Percentiles rank a stretch among this genome's conserved stretches.
Evolutionary conservation across 257 asterid genomes (phyloP).

Genomic region (Solanum appendiculatum): DNA sequence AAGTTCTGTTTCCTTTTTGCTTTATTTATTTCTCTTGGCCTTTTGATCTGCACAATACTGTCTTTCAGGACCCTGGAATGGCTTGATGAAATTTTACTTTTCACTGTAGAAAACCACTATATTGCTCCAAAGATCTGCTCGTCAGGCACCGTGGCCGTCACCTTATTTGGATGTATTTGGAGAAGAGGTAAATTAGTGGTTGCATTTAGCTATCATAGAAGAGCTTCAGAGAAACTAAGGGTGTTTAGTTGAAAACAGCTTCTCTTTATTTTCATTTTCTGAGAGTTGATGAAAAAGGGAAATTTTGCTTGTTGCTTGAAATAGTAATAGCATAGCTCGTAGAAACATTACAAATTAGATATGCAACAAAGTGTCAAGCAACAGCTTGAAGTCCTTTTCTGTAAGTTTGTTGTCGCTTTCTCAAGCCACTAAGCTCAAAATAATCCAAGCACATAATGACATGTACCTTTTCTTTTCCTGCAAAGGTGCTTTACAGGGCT

Average conservation of each 20-base stretch:
- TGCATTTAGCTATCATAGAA: not conserved
- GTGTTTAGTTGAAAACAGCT: not conserved
- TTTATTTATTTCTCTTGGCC: not conserved
- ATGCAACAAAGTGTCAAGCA: not conserved
- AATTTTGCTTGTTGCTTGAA: not conserved
- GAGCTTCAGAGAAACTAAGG: not conserved
- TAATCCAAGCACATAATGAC: not conserved
- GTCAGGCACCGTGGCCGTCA: constrained; percentile 98
- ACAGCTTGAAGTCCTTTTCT: not conserved
- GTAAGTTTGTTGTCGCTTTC: not conserved
- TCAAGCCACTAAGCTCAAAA: not conserved
- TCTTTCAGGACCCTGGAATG: not conserved
- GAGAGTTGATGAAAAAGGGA: not conserved
- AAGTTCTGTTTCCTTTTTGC: constrained; percentile 9
- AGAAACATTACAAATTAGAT: not conserved
- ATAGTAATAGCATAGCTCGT: not conserved
- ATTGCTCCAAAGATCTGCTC: constrained; percentile 87
- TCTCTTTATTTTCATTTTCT: not conserved
- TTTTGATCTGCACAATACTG: not conserved
- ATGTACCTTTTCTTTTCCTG: not conserved
- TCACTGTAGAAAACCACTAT: constrained; percentile 70
- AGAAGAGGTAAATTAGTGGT: constrained; percentile 67
- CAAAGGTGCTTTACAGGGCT: not conserved
- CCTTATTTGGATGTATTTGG: constrained; percentile 95
- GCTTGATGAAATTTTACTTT: not conserved